Percentiles rank a stretch among this genome's conserved stretches.
These are phyloP conservation scores for Sequoia sempervirens DNA, from an alignment of 75 land plant genomes.

Conservation along the genomic window DNA sequence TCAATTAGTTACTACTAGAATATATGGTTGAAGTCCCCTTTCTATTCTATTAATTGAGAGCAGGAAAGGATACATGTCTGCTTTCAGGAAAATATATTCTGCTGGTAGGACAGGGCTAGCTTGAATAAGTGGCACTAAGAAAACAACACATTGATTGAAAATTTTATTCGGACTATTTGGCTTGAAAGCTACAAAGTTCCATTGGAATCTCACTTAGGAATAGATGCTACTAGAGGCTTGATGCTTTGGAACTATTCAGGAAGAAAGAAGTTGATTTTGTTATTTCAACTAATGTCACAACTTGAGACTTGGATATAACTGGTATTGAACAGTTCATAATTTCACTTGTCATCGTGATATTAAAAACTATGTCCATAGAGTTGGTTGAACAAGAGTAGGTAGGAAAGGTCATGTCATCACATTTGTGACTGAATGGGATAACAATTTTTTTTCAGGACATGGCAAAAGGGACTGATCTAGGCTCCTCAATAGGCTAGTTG, in stretches of 20 bases:
- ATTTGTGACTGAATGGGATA: too few relatives aligned
- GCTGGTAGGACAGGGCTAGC: too few relatives aligned
- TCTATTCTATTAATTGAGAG: neutral
- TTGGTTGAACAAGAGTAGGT: too few relatives aligned
- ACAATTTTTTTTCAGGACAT: too few relatives aligned
- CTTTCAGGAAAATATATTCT: too few relatives aligned
- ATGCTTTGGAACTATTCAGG: constrained; percentile 88
- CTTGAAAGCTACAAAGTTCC: constrained; percentile 91
- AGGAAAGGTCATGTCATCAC: too few relatives aligned
- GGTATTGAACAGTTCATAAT: constrained; percentile 94
- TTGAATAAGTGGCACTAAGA: constrained; percentile 97
- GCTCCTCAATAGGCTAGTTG: too few relatives aligned
- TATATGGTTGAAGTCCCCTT: neutral
- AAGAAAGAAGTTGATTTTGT: constrained; percentile 92
- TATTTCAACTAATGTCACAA: constrained; percentile 98
- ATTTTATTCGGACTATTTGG: constrained; percentile 89
- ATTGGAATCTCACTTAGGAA: constrained; percentile 91
- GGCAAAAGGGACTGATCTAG: too few relatives aligned
- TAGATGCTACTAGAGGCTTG: constrained; percentile 97
- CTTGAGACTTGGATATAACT: constrained; percentile 93
- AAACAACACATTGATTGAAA: constrained; percentile 88
- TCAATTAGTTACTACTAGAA: constrained; percentile 21
- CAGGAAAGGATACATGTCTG: too few relatives aligned
- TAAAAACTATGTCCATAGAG: constrained; percentile 20
- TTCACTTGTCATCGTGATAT: constrained; percentile 88